A percentile compares a stretch with the other conserved stretches of the same genome.
Conservation (phyloP, 2,329 filamentous ascomycete species). For the Nannizziopsis barbatae region DNA sequence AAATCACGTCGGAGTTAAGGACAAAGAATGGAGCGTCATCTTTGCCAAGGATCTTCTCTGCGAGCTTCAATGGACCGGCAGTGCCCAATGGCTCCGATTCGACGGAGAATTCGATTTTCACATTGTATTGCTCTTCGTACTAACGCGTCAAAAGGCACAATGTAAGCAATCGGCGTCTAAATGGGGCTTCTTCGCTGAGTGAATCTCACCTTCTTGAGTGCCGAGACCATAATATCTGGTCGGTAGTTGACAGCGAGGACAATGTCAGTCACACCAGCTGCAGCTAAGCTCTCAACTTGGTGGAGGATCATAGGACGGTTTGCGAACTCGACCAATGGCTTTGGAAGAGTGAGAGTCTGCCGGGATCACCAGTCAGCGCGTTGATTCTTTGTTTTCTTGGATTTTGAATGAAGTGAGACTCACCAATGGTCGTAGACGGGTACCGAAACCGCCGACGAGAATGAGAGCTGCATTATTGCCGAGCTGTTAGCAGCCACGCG, state of each 20-base stretch:
- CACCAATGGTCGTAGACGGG: conserved; percentile 91
- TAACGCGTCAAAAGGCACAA: conserved; percentile 23
- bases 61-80: conserved; percentile 87
- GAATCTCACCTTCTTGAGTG: conserved; percentile 63
- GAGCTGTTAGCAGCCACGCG: background rate
- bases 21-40: conserved; percentile 95
- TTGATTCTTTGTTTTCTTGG: background rate
- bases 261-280: conserved; percentile 90
- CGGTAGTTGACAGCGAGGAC: conserved; percentile 98
- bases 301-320: conserved; percentile 99
- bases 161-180: background rate
- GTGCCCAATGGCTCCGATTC: conserved; percentile 92
- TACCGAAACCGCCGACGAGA: conserved; percentile 98
- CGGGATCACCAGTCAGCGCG: conserved; percentile 2
- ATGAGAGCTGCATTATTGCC: conserved; percentile 60
- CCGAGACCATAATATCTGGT: conserved; percentile 92
- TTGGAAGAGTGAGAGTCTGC: conserved; percentile 90
- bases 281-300: conserved; percentile 89
- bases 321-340: conserved; percentile 93
- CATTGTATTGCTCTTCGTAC: conserved; percentile 86
- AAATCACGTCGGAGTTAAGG: conserved; percentile 95
- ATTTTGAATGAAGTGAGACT: conserved; percentile 28
- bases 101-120: conserved; percentile 95
- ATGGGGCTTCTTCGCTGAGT: background rate
- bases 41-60: conserved; percentile 82